Conservation (phyloP, 2,329 filamentous ascomycete genomes). For the Colletotrichum sidae region DNA sequence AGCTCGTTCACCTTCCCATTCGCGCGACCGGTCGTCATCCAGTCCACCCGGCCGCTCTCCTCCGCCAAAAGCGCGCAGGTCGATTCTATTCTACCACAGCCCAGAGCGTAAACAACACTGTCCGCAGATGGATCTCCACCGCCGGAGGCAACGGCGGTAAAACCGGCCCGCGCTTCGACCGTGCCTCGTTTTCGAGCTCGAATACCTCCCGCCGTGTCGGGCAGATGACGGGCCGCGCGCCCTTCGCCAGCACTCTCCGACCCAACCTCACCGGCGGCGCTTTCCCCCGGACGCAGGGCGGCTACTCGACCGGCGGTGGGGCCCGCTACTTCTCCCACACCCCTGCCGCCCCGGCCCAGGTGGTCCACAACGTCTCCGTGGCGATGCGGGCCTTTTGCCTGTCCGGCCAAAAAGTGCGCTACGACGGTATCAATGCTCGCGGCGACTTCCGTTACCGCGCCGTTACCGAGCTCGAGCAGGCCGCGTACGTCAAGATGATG, state of each 20-base stretch:
- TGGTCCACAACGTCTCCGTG: conserved; percentile 94
- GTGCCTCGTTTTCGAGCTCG: conserved; percentile 61
- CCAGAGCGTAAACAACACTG: conserved; percentile 55
- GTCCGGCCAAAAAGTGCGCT: conserved; percentile 89
- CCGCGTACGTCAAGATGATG: conserved; percentile 76
- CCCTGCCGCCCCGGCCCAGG: conserved; percentile 86
- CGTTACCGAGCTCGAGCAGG: conserved; percentile 80
- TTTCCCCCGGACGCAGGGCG: conserved; percentile 85
- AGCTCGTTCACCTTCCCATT: conserved; percentile 59
- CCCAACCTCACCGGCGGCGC: conserved; percentile 93
- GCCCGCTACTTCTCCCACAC: conserved; percentile 92
- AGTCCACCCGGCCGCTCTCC: conserved; percentile 62
- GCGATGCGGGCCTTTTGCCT: conserved; percentile 92
- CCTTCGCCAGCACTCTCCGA: conserved; percentile 88
- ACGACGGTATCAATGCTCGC: conserved; percentile 79
- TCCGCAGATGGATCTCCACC: conserved; percentile 63
- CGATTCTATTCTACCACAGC: conserved; percentile 62
- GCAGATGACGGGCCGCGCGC: conserved; percentile 78
- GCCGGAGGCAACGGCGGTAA: conserved; percentile 39
- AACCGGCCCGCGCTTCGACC: conserved; percentile 54
- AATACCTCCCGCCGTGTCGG: conserved; percentile 63
- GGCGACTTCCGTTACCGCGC: conserved; percentile 85
- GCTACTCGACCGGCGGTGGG: conserved; percentile 81
- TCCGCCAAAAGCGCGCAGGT: conserved; percentile 60
- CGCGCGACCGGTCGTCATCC: conserved; percentile 60